Percentiles rank a stretch among this genome's conserved stretches.
Conservation (phyloP, 768 basidiomycete species). For the Phanerochaete carnosa region DNA sequence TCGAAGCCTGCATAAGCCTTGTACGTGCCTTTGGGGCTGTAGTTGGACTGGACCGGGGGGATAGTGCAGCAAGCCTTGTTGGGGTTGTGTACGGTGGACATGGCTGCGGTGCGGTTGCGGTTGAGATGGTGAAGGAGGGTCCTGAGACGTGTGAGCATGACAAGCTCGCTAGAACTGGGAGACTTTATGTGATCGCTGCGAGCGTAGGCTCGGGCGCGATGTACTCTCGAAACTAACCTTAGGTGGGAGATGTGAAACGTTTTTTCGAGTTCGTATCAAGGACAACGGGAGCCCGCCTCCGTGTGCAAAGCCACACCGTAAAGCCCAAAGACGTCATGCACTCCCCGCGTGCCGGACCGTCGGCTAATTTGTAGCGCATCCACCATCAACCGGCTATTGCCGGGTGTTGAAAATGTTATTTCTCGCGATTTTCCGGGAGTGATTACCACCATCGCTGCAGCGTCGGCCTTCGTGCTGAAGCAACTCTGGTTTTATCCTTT, state of each 20-base stretch:
- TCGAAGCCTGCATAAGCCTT: conserved; percentile 47
- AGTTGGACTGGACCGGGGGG: conserved; percentile 50
- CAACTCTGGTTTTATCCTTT: conserved; percentile 50
- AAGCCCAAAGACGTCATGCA: not conserved
- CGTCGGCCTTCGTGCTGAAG: conserved; percentile 33
- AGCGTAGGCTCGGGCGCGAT: not conserved
- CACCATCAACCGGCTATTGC: not conserved
- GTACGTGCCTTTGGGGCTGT: conserved; percentile 47
- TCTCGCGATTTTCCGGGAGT: conserved; percentile 3
- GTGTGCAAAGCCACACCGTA: not conserved
- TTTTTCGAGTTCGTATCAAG: too few relatives aligned
- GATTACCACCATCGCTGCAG: conserved; percentile 37
- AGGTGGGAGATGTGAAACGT: too few relatives aligned
- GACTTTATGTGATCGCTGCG: not conserved
- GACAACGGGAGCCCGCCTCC: too few relatives aligned
- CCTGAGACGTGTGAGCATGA: conserved; percentile 36
- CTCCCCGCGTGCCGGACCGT: not conserved
- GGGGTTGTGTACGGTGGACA: conserved; percentile 33
- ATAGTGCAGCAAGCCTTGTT: conserved; percentile 49
- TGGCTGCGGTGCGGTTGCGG: conserved; percentile 29
- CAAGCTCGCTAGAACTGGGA: not conserved
- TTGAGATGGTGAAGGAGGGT: conserved; percentile 37
- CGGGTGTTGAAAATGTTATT: not conserved
- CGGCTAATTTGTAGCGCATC: not conserved
- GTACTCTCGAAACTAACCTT: not conserved